A percentile compares a stretch with the other conserved stretches of the same genome.
These are phyloP conservation scores for Acanthamoeba divionensis DNA, from an alignment of 208 protist genomes.

Conservation along the genomic window DNA sequence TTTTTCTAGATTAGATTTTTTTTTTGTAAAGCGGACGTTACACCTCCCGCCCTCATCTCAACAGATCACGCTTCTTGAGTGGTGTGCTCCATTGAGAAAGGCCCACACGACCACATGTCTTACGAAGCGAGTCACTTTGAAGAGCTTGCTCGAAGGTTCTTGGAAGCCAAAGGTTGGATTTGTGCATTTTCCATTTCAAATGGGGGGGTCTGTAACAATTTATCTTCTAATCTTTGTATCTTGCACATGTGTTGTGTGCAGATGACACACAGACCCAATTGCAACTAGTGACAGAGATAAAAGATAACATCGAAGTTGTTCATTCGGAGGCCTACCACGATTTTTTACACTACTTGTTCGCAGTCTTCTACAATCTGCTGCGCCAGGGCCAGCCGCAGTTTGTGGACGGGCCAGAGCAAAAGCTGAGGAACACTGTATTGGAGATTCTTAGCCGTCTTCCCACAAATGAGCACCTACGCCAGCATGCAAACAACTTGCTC, in stretches of 20 bases:
- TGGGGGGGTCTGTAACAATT: neutral
- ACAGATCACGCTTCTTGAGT: too few species aligned
- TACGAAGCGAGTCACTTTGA: neutral
- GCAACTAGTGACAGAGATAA: constrained; percentile 56
- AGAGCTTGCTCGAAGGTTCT: constrained; percentile 8
- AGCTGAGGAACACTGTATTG: constrained; percentile 77
- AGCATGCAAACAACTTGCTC: constrained; percentile 62
- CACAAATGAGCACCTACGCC: constrained; percentile 73
- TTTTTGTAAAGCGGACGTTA: too few species aligned
- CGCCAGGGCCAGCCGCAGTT: constrained; percentile 6
- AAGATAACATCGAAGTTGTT: constrained; percentile 58
- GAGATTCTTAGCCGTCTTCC: constrained; percentile 83
- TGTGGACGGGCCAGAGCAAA: constrained; percentile 69
- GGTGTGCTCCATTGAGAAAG: too few species aligned
- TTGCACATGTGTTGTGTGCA: neutral
- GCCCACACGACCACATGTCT: neutral
- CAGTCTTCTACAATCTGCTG: constrained; percentile 62
- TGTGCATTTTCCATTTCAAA: neutral
- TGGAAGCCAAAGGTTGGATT: neutral
- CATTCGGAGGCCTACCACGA: constrained; percentile 29
- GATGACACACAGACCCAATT: neutral
- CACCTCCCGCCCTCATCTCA: too few species aligned
- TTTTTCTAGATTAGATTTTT: too few species aligned
- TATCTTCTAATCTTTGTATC: neutral
- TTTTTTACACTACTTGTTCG: constrained; percentile 57